Evolutionary conservation across 345 rosid species (phyloP), one percentile per base, ranked within the genome.

Genomic region (Diplotaxis tenuifolia): DNA sequence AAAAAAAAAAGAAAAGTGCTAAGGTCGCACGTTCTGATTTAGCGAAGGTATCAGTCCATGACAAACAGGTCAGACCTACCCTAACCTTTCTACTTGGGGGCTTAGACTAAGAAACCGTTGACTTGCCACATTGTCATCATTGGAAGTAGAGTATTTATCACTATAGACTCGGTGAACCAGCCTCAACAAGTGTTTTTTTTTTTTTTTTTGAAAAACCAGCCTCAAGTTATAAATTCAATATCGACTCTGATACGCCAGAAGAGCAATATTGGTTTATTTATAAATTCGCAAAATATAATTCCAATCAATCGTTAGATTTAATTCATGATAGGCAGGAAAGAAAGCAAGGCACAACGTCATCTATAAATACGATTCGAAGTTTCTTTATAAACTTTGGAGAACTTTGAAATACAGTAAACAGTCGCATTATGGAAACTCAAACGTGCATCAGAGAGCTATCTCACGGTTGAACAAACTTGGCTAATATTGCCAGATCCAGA

Each of bases 401-500:
- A 58, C 56, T 3, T 12, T 1, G 42, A 67, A 16, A 57, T 56
- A 56, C 50, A 45, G 65, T 73, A 65, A 42, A 73, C 50, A 19
- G 50, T 29, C 71, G 25, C 42, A 29, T 9, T 25, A 65, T 49
- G 25, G 56, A 66, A 66, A 45, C 12, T 28, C 3, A 57, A 42
- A 60, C 6, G 27, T 53, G 16, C 4, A 29, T 25, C 19, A 49
- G n/a, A 19, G 28, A 63, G 36, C 67, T 18, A 16, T 74, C 54
- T 79, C 69, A 79, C 50, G 55, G 38, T 70, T 74, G 65, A 47
- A 65, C 75, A 74, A 86, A 72, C 83, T 88, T 94, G 27, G 96
- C 97, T 62, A 94, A 82, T 65, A 87, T 78, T 47, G 70, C 88
- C 82, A 94, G 76, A 57, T 78, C 97, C 74, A 94, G 85, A 78